Evolutionary conservation across 768 basidiomycete species (phyloP).

Genomic region (Lentinula sp.): DNA sequence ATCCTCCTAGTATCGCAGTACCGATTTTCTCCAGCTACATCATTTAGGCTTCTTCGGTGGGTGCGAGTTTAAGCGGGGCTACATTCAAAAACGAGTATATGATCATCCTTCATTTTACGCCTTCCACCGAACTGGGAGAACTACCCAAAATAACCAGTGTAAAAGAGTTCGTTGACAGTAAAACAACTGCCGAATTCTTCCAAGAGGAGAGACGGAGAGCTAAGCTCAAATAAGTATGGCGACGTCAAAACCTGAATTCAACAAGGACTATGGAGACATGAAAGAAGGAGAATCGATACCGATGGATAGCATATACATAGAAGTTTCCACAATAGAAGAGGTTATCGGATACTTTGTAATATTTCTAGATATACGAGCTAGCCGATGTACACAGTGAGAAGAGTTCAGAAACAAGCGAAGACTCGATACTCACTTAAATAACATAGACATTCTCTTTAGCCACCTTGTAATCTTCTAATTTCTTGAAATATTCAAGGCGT

Average conservation of each 20-base stretch:
- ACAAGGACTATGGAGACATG: background rate
- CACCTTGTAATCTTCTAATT: constrained; percentile 30
- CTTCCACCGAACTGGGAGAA: constrained; percentile 8
- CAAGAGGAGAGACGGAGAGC: constrained; percentile 21
- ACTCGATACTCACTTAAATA: constrained; percentile 18
- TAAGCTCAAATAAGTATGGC: background rate
- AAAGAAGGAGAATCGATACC: background rate
- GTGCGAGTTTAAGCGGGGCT: constrained; percentile 18
- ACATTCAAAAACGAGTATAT: constrained; percentile 14
- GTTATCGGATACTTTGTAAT: background rate
- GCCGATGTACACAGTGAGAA: background rate
- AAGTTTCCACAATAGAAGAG: background rate
- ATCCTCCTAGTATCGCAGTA: background rate
- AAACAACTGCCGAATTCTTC: constrained; percentile 19
- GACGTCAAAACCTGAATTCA: background rate
- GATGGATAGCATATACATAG: background rate
- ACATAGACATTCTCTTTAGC: constrained; percentile 36
- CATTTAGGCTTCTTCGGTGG: constrained; percentile 19
- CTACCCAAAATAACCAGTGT: constrained; percentile 20
- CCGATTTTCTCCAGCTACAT: background rate
- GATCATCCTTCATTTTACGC: constrained; percentile 14
- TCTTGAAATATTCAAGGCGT: constrained; percentile 35
- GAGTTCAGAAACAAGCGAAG: background rate
- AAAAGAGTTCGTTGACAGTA: constrained; percentile 28
- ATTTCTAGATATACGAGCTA: background rate